phyloP scores from a whole-genome alignment of 768 basidiomycete species.

The Porphyrellus cyaneotinctus region DNA sequence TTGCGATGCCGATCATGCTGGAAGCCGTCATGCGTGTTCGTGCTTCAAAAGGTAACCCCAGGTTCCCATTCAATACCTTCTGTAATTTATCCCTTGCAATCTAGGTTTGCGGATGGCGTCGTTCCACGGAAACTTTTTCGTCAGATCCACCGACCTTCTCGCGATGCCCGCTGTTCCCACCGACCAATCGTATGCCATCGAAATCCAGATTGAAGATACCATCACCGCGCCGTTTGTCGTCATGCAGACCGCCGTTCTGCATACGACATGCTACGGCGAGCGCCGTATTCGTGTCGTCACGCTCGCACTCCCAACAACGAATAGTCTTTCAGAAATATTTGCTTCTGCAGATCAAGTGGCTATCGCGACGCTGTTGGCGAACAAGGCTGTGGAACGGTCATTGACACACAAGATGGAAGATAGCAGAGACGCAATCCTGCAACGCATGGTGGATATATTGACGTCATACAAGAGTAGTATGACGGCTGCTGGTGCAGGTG shows the following conservation, averaged over 20 bases:
- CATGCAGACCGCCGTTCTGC: slow-evolving; percentile 89
- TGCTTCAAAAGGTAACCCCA: slow-evolving; percentile 78
- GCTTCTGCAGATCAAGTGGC: slow-evolving; percentile 89
- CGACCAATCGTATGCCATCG: slow-evolving; percentile 94
- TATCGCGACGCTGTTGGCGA: slow-evolving; percentile 76
- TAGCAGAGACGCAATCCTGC: slow-evolving; percentile 76
- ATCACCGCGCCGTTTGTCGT: slow-evolving; percentile 89
- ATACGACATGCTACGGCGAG: slow-evolving; percentile 92
- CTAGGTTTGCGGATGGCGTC: slow-evolving; percentile 89
- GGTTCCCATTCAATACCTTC: background rate
- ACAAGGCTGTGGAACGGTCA: slow-evolving; percentile 90
- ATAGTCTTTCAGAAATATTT: slow-evolving; percentile 83
- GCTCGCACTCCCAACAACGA: slow-evolving; percentile 81
- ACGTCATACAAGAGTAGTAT: slow-evolving; percentile 92
- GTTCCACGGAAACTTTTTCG: slow-evolving; percentile 99
- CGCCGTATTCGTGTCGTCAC: slow-evolving; percentile 90
- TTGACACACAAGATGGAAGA: slow-evolving; percentile 87
- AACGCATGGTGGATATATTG: slow-evolving; percentile 81
- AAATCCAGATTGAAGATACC: slow-evolving; percentile 93
- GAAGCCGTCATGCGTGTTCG: slow-evolving; percentile 98
- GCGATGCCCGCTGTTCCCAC: slow-evolving; percentile 96
- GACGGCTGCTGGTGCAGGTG: slow-evolving; percentile 90
- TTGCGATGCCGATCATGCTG: slow-evolving; percentile 92
- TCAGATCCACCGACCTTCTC: slow-evolving; percentile 92
- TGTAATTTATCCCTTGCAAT: background rate